phyloP scores from a whole-genome alignment of 1,139 yeast genomes.

The Suhomyces anneliseae region DNA sequence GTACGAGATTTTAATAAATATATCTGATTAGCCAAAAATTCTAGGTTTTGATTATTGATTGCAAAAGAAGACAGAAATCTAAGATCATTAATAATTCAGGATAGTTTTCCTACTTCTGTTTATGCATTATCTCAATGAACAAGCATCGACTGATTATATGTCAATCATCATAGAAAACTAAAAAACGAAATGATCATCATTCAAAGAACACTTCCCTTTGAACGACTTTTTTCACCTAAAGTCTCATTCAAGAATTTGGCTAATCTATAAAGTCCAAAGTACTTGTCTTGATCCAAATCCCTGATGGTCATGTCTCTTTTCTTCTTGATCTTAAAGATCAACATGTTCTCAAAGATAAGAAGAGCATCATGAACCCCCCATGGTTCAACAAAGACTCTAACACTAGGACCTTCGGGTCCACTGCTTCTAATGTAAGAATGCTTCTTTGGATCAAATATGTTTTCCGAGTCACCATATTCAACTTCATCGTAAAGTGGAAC shows the following conservation, averaged over 20 bases:
- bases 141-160: too few species aligned
- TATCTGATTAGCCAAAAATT: too few species aligned
- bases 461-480: constrained; percentile 29
- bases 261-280: constrained; percentile 30
- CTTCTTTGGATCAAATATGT: constrained; percentile 19
- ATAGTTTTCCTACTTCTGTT: too few species aligned
- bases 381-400: constrained; percentile 38
- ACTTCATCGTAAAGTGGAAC: constrained; percentile 23
- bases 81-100: too few species aligned
- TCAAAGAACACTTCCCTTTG: not conserved
- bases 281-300: constrained; percentile 17
- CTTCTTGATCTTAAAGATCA: constrained; percentile 9
- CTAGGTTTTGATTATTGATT: too few species aligned
- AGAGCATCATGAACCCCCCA: constrained; percentile 45
- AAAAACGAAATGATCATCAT: too few species aligned
- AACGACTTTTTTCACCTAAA: not conserved
- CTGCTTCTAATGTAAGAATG: constrained; percentile 19
- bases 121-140: too few species aligned
- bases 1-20: too few species aligned
- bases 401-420: constrained; percentile 16
- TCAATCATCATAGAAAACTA: not conserved
- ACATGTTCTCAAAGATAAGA: constrained; percentile 33
- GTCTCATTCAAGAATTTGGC: constrained; percentile 28
- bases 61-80: too few species aligned
- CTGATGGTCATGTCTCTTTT: constrained; percentile 4